Evolutionary conservation across 179 eudicot genomes (phyloP), one percentile per base, ranked within the genome.

Genomic region (Carnegiea gigantea): DNA sequence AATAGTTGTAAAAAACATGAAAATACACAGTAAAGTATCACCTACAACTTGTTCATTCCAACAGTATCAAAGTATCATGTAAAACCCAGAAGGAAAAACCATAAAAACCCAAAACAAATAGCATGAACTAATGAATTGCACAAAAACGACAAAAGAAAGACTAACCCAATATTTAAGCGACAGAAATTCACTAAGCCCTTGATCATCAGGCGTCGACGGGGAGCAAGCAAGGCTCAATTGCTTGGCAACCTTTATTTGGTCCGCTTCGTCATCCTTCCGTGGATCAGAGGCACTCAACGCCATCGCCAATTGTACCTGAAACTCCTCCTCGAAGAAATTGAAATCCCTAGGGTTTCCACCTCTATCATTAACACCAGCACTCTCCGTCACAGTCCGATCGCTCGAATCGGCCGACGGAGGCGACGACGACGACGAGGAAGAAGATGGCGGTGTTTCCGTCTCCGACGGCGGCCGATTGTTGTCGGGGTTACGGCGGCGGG

Each of bases 231-330:
- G 84, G 73, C 99, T 96, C 75, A 92, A 86, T 81, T 94, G 92
- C 85, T 92, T 92, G 15, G 97, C 98, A 18, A 90, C 98, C 86
- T 91, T 92, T 92, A 96, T 94, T 92, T 91, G 96, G n/a, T 95
- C 96, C 13, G 93, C 89, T 68, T 92, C 97, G 4, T 90, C 85
- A 36, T 94, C 97, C 11, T 85, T 86, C 11, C 81, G 79, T 15
- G 84, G 83, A 84, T 88, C 97, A 21, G 98, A 93, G 5, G 86
- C 98, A 67, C 97, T 93, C 24, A 94, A 86, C 77, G 97, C 98
- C 82, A 95, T 82, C 75, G 99, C 99, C 85, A 95, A 89, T 75
- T 94, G 95, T 65, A 95, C 87, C 87, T 95, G 97, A 85, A 89
- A 95, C 88, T 95, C 99, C 85, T 95, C 99, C 78, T 95, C 98